phyloP scores from a whole-genome alignment of 495 filamentous ascomycete genomes.

The Xylaria telfairii region DNA sequence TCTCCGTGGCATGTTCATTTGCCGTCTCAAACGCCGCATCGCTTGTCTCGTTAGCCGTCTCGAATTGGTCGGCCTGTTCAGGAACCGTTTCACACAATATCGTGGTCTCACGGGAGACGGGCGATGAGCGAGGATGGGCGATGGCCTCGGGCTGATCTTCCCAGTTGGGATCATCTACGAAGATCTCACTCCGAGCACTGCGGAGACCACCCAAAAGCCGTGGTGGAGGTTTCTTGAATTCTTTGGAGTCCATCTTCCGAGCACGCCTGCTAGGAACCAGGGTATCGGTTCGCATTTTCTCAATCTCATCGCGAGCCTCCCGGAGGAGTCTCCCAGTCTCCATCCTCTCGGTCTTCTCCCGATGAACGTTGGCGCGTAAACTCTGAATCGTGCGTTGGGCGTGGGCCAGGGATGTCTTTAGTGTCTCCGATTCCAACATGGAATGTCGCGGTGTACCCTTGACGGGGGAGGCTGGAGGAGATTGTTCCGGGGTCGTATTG shows the following conservation, averaged over 20 bases:
- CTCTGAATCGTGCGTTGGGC: slow-evolving; percentile 96
- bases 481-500: slow-evolving; percentile 82
- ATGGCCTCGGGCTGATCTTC: slow-evolving; percentile 68
- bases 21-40: slow-evolving; percentile 88
- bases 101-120: slow-evolving; percentile 40
- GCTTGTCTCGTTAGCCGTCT: slow-evolving; percentile 83
- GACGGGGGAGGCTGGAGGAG: slow-evolving; percentile 85
- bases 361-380: slow-evolving; percentile 89
- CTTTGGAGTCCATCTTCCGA: slow-evolving; percentile 71
- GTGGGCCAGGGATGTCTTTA: slow-evolving; percentile 91
- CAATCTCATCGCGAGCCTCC: slow-evolving; percentile 92
- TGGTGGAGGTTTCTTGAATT: slow-evolving; percentile 70
- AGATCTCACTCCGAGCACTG: slow-evolving; percentile 74
- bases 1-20: slow-evolving; percentile 82
- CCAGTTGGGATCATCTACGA: slow-evolving; percentile 83
- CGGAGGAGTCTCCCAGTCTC: slow-evolving; percentile 95
- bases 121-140: slow-evolving; percentile 35
- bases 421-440: slow-evolving; percentile 88
- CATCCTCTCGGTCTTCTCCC: slow-evolving; percentile 97
- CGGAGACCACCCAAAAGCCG: slow-evolving; percentile 80
- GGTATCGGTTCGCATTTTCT: slow-evolving; percentile 70
- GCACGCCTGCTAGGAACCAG: slow-evolving; percentile 61
- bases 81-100: slow-evolving; percentile 43
- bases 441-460: slow-evolving; percentile 91
- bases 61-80: slow-evolving; percentile 68